Percentiles rank a stretch among this genome's conserved stretches.
Evolutionary conservation across 305 asterid species (phyloP).

Genomic region (Nicotiana rustica): DNA sequence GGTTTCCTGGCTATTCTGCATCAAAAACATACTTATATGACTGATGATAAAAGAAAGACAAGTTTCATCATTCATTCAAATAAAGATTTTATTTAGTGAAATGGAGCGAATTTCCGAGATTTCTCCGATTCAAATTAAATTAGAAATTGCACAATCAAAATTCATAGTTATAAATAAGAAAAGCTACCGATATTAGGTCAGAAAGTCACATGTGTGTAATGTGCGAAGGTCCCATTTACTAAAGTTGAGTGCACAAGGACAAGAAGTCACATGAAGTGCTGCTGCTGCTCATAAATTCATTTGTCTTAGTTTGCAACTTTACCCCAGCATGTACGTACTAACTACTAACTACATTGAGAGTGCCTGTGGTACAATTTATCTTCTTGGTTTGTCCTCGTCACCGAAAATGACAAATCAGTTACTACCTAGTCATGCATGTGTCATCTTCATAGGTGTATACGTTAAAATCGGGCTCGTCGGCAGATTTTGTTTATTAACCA

Average conservation of each 20-base stretch:
- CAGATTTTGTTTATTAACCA: too few relatives aligned
- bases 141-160: not conserved
- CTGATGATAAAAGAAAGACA: not conserved
- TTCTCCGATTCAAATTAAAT: not conserved
- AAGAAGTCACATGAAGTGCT: constrained; percentile 27
- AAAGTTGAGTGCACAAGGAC: constrained; percentile 32
- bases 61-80: not conserved
- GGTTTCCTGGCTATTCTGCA: not conserved
- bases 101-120: not conserved
- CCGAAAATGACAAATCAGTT: constrained; percentile 30
- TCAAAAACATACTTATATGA: not conserved
- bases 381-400: constrained; percentile 3
- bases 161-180: not conserved
- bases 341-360: not conserved
- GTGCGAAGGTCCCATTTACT: constrained; percentile 6
- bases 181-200: constrained; percentile 14
- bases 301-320: constrained; percentile 24
- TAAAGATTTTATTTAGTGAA: not conserved
- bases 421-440: constrained; percentile 29
- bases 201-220: constrained; percentile 27
- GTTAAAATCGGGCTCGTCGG: too few relatives aligned
- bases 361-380: constrained; percentile 9
- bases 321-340: not conserved
- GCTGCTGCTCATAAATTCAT: constrained; percentile 28
- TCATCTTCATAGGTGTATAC: not conserved